Percentiles rank a stretch among this genome's conserved stretches.
Conservation (phyloP, 352 stramenopile species). For the Phytophthora syringae region DNA sequence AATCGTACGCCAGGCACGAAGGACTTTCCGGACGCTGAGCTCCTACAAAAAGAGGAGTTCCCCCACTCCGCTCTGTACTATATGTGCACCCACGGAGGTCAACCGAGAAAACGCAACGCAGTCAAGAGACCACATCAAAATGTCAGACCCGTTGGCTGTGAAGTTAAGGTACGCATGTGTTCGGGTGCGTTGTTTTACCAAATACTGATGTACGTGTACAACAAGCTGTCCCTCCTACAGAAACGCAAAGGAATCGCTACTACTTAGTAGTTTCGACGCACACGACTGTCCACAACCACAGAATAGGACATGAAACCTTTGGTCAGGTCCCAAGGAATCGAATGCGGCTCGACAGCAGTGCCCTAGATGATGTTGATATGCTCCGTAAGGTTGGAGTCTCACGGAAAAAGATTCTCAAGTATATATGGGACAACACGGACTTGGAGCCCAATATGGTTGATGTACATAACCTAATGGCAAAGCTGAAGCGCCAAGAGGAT, state of each 20-base stretch:
- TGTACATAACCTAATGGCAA: slow-evolving; percentile 4
- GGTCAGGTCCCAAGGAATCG: neutral
- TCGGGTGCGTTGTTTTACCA: neutral
- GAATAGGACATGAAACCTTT: neutral
- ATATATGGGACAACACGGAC: neutral
- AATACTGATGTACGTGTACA: neutral
- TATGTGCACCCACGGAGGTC: neutral
- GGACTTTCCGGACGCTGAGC: neutral
- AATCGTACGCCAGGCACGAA: neutral
- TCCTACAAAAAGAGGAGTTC: neutral
- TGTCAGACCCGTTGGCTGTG: neutral
- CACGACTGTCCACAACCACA: neutral
- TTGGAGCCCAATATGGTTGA: neutral
- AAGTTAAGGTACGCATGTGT: neutral
- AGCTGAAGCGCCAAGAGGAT: neutral
- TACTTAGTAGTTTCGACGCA: neutral
- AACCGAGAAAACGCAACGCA: neutral
- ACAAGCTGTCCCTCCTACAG: neutral
- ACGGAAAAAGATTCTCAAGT: neutral
- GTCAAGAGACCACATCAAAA: neutral
- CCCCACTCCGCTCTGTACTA: neutral
- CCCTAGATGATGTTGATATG: neutral
- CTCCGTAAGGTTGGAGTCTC: neutral
- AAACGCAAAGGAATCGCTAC: neutral
- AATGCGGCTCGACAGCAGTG: neutral